Conservation (phyloP, 768 basidiomycete species). For the Tulasnella sp. region DNA sequence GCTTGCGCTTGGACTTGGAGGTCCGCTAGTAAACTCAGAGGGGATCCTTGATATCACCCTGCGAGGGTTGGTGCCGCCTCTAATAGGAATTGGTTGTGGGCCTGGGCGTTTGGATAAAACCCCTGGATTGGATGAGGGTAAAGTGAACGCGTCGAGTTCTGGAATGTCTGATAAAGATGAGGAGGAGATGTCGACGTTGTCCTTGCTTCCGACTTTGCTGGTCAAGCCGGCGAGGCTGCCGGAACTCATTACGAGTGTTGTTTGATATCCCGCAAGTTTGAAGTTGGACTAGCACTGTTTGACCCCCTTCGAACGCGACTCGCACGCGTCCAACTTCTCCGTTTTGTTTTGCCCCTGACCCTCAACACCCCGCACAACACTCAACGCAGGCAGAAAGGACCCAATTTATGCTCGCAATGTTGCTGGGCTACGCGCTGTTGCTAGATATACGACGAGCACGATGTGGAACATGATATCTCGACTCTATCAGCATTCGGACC, state of each 20-base stretch:
- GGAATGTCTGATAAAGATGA: not conserved
- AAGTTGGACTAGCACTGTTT: not conserved
- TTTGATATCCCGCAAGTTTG: constrained; percentile 1
- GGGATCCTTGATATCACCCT: constrained; percentile 8
- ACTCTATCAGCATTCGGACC: not conserved
- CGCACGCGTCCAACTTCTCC: constrained; percentile 19
- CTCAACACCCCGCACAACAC: not conserved
- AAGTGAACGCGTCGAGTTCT: not conserved
- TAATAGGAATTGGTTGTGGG: not conserved
- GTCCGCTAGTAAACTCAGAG: constrained; percentile 4
- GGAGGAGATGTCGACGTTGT: constrained; percentile 26
- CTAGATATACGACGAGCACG: not conserved
- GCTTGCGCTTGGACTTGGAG: not conserved
- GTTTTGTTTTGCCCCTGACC: constrained; percentile 19
- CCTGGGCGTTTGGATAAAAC: constrained; percentile 17
- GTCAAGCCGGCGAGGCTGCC: constrained; percentile 20
- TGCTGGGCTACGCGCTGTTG: not conserved
- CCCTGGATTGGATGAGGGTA: constrained; percentile 11
- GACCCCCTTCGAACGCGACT: not conserved
- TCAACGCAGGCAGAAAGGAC: not conserved
- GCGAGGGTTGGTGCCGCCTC: not conserved
- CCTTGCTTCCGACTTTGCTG: constrained; percentile 13
- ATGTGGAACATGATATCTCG: not conserved
- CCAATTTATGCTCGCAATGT: not conserved
- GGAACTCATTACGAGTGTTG: constrained; percentile 4